Percentiles rank a stretch among this genome's conserved stretches.
Evolutionary conservation across 2,329 filamentous ascomycete genomes (phyloP).

Genomic region (Parasarocladium wereldwijsianum): DNA sequence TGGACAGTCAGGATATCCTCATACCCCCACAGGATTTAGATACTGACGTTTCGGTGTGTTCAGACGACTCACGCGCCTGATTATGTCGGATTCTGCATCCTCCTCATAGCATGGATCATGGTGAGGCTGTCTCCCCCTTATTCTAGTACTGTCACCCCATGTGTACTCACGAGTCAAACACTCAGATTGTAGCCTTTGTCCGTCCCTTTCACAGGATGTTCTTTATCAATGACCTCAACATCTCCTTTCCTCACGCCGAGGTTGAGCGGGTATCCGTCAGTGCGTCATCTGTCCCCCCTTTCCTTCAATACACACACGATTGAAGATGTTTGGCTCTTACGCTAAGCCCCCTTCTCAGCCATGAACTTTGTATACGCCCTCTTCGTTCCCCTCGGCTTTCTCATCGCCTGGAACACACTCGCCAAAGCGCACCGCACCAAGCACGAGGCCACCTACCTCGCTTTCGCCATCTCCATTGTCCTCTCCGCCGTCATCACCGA

Average conservation of each 20-base stretch:
- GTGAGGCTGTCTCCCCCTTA: conserved; percentile 21
- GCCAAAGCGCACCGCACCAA: conserved; percentile 57
- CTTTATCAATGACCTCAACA: conserved; percentile 66
- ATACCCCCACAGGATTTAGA: neutral
- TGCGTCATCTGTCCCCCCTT: conserved; percentile 24
- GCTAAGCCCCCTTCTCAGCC: conserved; percentile 18
- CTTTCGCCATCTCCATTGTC: conserved; percentile 62
- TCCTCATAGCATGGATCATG: conserved; percentile 53
- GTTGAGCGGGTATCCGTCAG: conserved; percentile 70
- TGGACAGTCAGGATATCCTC: conserved; percentile 28
- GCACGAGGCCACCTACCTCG: conserved; percentile 71
- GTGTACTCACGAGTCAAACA: conserved; percentile 8
- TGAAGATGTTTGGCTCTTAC: neutral
- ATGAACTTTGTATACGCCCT: conserved; percentile 72
- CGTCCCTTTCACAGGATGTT: conserved; percentile 94
- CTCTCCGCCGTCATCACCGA: conserved; percentile 77
- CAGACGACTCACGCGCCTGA: conserved; percentile 78
- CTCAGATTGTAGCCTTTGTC: conserved; percentile 24
- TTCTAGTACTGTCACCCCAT: no score
- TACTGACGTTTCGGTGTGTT: neutral
- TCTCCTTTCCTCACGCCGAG: conserved; percentile 76
- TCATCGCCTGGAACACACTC: conserved; percentile 51
- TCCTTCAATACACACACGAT: neutral
- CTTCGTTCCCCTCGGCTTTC: conserved; percentile 50
- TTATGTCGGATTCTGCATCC: conserved; percentile 61